phyloP scores from a whole-genome alignment of 139 green algal genomes.

The Micromonas commoda region DNA sequence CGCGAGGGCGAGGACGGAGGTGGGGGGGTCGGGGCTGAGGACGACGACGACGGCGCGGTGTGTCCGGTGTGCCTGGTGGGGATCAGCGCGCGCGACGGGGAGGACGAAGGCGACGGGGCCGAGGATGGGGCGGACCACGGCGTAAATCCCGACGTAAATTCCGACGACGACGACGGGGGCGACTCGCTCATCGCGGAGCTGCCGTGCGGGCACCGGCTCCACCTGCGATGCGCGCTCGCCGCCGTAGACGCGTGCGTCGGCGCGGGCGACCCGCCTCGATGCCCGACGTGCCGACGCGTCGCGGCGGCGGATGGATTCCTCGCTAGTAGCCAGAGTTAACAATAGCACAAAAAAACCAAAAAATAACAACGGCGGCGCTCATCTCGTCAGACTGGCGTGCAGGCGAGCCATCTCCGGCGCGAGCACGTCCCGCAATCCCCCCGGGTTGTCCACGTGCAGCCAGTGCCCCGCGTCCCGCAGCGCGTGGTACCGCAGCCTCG shows the following conservation, averaged over 20 bases:
- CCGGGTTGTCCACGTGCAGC: constrained; percentile 69
- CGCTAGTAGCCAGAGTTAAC: too few relatives aligned
- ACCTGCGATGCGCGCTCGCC: too few relatives aligned
- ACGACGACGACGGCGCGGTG: not conserved
- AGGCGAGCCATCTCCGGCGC: not conserved
- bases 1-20: not conserved
- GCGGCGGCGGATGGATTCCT: too few relatives aligned
- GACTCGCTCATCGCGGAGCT: not conserved
- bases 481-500: constrained; percentile 36
- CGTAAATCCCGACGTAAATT: not conserved
- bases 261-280: too few relatives aligned
- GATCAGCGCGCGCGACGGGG: not conserved
- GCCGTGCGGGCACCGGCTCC: not conserved
- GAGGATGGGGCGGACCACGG: not conserved
- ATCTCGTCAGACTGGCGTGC: not conserved
- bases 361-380: too few relatives aligned
- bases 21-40: not conserved
- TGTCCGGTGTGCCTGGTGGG: not conserved
- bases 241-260: too few relatives aligned
- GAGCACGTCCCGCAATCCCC: constrained; percentile 50
- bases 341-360: too few relatives aligned
- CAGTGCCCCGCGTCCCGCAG: constrained; percentile 64
- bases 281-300: too few relatives aligned
- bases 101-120: too few relatives aligned
- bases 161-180: not conserved